Evolutionary conservation across 371 early-diverging fungal genomes (phyloP), one percentile per base, ranked within the genome.

Genomic region (Mucor mucedo): DNA sequence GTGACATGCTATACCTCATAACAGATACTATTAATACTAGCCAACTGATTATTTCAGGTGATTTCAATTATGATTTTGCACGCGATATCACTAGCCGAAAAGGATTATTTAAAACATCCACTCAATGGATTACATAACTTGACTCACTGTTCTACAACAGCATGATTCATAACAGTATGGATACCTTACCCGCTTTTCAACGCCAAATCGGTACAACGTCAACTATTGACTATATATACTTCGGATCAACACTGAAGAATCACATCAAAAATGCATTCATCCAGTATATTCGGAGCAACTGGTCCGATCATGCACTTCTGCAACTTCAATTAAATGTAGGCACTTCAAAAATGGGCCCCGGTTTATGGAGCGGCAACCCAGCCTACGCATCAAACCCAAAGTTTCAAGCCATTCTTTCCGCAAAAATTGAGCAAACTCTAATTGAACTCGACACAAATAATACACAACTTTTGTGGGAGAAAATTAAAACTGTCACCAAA

Each of bases 231-330:
- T 58, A 45, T 35, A 35, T 58, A 2, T 48, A 41, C 42, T 27
- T 40, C 2, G 55, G 42, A 0, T 29, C 13, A 2, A 3, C 21
- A n/a, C 41, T 55, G 2, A 39, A 41, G 30, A 47, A 42, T 28
- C n/a, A 2, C 1, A 4, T 55, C 11, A 55, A 16, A 4, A 44
- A 41, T 29, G n/a, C 30, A 1, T 45, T 38, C 8, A 30, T 58
- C n/a, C 30, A 47, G 4, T 58, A 21, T 21, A 52, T 60, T 16
- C 13, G 38, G 6, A 2, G 8, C 0, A 11, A 38, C 14, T 63
- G 63, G 56, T 55, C 63, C 2, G 63, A 63, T 30, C 63, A 63
- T 50, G 63, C 56, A 9, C 11, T 56, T 5, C 14, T 63, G 2
- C 32, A 35, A 21, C 11, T 58, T n/a, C 13, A 28, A 6, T 13